Evolutionary conservation across 495 filamentous ascomycete genomes (phyloP), one percentile per base, ranked within the genome.

Genomic region (Sordaria brevicollis): DNA sequence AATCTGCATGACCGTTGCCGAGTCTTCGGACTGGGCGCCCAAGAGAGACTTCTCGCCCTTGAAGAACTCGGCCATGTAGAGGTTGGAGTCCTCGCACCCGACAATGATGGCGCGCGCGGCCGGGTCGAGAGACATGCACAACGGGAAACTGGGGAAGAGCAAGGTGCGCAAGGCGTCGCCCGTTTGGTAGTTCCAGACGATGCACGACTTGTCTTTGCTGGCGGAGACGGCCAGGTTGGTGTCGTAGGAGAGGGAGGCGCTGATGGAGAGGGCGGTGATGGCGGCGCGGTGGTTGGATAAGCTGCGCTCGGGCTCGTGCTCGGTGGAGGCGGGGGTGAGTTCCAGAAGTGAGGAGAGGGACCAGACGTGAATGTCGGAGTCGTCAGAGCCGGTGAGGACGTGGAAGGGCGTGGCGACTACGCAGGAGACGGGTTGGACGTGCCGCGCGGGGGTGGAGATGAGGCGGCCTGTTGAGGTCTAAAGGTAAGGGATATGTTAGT

Each of bases 291-390:
- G 93, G 75, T 90, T 89, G 7, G 91, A 89, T 62, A 97, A 86
- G 6, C 88, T 92, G 35, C 88, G 88, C 37, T 89, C 80, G 6
- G 88, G 87, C 71, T 86, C 84, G 69, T 81, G 83, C 71, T 84
- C 83, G 69, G 80, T 81, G 21, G 80, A 77, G 6, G 82, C 69
- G 13, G 49, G 49, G 83, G 88, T 72, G 74, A 88, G 74, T 81
- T 89, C 76, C 8, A 97, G 83, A 9, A 99, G 84, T 37, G 85
- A 81, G 2, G 89, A 82, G 21, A 97, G 74, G 6, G 92, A 93
- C 95, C 95, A 98, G 68, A 97, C 88, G 78, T 96, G 90, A 66
- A 97, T 85, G 74, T 90, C 93, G 15, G 94, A 92, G 77, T 98
- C 95, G 70, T 90, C 83, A 9, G 94, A 97, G 41, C 92, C 95